Conservation (phyloP, 2,329 filamentous ascomycete species). For the Aspergillus japonicus region DNA sequence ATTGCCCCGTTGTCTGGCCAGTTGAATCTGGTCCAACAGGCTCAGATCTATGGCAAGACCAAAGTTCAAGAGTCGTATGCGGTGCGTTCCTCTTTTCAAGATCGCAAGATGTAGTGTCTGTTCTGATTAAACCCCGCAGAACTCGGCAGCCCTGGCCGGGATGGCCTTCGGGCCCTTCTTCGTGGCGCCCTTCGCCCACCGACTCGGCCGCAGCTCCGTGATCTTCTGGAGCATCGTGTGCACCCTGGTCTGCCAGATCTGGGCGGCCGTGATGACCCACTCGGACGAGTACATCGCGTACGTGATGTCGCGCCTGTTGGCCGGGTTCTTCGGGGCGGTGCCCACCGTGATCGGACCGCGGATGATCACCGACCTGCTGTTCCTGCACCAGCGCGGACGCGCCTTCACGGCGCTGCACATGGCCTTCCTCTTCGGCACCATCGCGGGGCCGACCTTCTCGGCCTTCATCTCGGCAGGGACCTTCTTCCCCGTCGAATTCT, state of each 20-base stretch:
- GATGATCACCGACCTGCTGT: constrained; percentile 46
- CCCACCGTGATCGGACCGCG: constrained; percentile 41
- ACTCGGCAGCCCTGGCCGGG: constrained; percentile 38
- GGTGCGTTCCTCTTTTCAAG: not conserved
- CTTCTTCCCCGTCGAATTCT: constrained; percentile 43
- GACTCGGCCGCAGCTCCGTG: constrained; percentile 38
- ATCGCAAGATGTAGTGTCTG: constrained; percentile 25
- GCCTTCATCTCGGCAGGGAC: constrained; percentile 40
- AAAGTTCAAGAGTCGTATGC: constrained; percentile 2
- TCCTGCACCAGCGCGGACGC: constrained; percentile 44
- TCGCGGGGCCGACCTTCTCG: constrained; percentile 40
- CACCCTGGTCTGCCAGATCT: constrained; percentile 38
- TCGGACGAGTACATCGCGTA: constrained; percentile 37
- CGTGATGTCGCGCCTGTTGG: constrained; percentile 40
- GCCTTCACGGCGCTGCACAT: constrained; percentile 41
- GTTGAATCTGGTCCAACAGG: constrained; percentile 1
- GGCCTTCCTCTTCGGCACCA: constrained; percentile 38
- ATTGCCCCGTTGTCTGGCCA: not conserved
- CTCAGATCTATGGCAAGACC: constrained; percentile 7
- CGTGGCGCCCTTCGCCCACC: constrained; percentile 37
- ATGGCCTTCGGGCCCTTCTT: constrained; percentile 41
- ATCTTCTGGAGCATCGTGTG: constrained; percentile 43
- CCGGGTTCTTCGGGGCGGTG: constrained; percentile 43
- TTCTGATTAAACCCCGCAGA: constrained; percentile 29
- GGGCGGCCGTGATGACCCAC: constrained; percentile 40